These are phyloP conservation scores for Cicer cuneatum DNA, from an alignment of 306 rosid species.

Conservation along the genomic window DNA sequence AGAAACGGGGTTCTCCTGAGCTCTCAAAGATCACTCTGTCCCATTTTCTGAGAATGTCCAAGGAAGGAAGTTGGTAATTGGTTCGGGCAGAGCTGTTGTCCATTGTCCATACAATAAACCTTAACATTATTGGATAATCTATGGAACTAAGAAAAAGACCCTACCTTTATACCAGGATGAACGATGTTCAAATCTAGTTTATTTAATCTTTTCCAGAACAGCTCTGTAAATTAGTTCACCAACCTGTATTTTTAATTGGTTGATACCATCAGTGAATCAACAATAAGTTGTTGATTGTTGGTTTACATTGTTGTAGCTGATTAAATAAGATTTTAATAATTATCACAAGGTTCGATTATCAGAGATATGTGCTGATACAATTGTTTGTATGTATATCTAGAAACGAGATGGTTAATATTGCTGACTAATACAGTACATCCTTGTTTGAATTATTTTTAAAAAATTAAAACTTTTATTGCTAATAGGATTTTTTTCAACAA, in stretches of 20 bases:
- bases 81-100: conserved; percentile 35
- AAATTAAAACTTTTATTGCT: no score
- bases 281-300: conserved; percentile 44
- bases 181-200: conserved; percentile 43
- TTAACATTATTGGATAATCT: conserved; percentile 7
- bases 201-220: conserved; percentile 14
- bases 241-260: conserved; percentile 38
- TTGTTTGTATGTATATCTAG: not conserved
- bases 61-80: conserved; percentile 83
- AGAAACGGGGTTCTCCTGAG: conserved; percentile 58
- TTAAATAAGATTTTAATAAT: conserved; percentile 24
- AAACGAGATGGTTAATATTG: not conserved
- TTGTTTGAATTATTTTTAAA: no score
- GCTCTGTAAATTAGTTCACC: conserved; percentile 43
- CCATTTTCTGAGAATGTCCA: conserved; percentile 83
- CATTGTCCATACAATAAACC: conserved; percentile 42
- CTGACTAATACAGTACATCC: no score
- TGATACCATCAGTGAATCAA: conserved; percentile 41
- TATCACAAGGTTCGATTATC: not conserved
- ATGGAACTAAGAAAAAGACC: not conserved
- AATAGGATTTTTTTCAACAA: no score
- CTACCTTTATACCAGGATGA: conserved; percentile 15
- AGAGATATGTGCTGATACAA: not conserved
- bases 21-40: conserved; percentile 68
- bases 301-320: conserved; percentile 31